Percentiles rank a stretch among this genome's conserved stretches.
phyloP scores from a whole-genome alignment of 257 asterid species.

The Gentiana straminea region DNA sequence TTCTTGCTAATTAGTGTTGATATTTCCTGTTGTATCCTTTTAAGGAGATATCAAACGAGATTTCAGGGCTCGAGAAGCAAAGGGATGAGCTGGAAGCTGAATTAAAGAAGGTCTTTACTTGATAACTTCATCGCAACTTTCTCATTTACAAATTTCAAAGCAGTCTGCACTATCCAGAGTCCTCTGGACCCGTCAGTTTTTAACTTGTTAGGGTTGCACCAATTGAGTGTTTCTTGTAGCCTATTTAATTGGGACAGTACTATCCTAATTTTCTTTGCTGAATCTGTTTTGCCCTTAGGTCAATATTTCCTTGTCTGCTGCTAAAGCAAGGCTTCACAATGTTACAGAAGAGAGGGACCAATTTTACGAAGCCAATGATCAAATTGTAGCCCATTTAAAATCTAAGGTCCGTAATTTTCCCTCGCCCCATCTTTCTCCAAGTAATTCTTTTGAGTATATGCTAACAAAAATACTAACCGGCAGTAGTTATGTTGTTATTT shows the following conservation, averaged over 20 bases:
- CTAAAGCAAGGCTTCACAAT: constrained; percentile 74
- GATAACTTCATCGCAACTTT: constrained; percentile 3
- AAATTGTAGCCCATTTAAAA: constrained; percentile 79
- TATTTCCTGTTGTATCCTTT: constrained; percentile 3
- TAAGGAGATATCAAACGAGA: constrained; percentile 77
- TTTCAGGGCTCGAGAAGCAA: constrained; percentile 74
- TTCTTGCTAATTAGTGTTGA: not conserved
- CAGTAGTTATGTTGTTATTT: constrained; percentile 9
- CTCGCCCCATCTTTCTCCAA: constrained; percentile 2
- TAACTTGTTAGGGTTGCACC: too few relatives aligned
- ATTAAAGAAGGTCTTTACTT: constrained; percentile 62
- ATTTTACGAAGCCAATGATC: constrained; percentile 94
- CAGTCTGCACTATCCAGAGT: too few relatives aligned
- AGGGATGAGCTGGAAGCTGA: constrained; percentile 86
- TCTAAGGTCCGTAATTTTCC: constrained; percentile 46
- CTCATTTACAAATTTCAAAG: not conserved
- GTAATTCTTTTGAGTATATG: not conserved
- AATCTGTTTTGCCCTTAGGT: constrained; percentile 32
- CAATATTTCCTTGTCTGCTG: constrained; percentile 75
- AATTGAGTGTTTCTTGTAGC: too few relatives aligned
- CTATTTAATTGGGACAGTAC: constrained; percentile 1
- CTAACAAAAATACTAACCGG: not conserved
- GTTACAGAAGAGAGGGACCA: constrained; percentile 89
- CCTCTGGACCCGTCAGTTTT: too few relatives aligned
- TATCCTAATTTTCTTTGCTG: not conserved